Conservation (phyloP, 2,329 filamentous ascomycete genomes). For the Trichophyton mentagrophytes region DNA sequence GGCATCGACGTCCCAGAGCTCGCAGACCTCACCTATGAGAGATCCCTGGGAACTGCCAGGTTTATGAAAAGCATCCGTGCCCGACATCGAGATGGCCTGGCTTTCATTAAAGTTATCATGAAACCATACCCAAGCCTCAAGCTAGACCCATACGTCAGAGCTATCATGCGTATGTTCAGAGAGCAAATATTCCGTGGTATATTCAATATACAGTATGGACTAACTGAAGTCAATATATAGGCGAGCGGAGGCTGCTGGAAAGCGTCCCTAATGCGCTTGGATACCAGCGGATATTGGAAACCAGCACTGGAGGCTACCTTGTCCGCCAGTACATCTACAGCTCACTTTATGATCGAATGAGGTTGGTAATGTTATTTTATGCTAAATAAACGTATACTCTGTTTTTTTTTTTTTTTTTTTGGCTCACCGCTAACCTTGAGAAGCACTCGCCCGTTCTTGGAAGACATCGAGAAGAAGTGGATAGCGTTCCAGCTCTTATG, state of each 20-base stretch:
- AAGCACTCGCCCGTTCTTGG: conserved; percentile 87
- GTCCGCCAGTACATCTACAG: conserved; percentile 92
- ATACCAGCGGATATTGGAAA: conserved; percentile 86
- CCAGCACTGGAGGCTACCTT: conserved; percentile 78
- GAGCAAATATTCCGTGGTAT: background rate
- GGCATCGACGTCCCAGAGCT: conserved; percentile 91
- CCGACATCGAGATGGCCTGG: conserved; percentile 75
- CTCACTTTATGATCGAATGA: conserved; percentile 89
- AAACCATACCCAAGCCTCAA: conserved; percentile 79
- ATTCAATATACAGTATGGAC: background rate
- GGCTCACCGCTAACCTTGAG: conserved; percentile 16
- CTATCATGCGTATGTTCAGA: conserved; percentile 53
- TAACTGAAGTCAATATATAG: conserved; percentile 30
- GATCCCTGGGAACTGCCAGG: conserved; percentile 75
- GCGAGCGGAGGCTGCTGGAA: conserved; percentile 63
- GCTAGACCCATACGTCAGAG: conserved; percentile 63
- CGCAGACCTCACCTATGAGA: conserved; percentile 80
- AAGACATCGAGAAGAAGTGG: conserved; percentile 99
- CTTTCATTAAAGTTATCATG: conserved; percentile 86
- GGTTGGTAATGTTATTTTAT: conserved; percentile 24
- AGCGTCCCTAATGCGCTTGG: conserved; percentile 82
- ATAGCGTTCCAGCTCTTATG: conserved; percentile 90
- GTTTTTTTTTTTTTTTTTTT: no score
- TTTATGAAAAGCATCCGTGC: conserved; percentile 97
- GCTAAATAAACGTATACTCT: background rate